These are phyloP conservation scores for Mediolabrus comicus DNA, from an alignment of 108 stramenopile species.

Conservation along the genomic window DNA sequence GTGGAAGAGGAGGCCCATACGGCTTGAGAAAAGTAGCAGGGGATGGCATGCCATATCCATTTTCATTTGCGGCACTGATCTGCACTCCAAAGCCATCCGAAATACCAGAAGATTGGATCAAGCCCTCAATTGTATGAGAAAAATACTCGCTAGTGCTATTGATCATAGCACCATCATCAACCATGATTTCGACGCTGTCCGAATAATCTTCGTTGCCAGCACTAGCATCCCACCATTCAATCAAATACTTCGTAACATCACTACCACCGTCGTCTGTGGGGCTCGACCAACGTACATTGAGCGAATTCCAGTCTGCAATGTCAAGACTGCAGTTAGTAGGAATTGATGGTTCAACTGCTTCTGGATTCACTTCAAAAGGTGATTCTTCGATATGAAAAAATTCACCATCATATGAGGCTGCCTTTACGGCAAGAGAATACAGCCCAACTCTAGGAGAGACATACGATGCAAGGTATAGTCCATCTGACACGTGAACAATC, in stretches of 20 bases:
- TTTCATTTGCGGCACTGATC: slow-evolving; percentile 52
- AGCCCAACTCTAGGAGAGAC: slow-evolving; percentile 54
- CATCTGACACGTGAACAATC: slow-evolving; percentile 34
- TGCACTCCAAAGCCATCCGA: slow-evolving; percentile 57
- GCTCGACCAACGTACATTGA: slow-evolving; percentile 51
- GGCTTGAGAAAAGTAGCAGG: slow-evolving; percentile 53
- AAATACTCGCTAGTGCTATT: slow-evolving; percentile 11
- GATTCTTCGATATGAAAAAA: slow-evolving; percentile 64
- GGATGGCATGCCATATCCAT: slow-evolving; percentile 53
- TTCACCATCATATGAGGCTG: slow-evolving; percentile 53
- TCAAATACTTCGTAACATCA: slow-evolving; percentile 51
- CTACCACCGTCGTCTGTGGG: slow-evolving; percentile 73
- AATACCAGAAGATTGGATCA: slow-evolving; percentile 49
- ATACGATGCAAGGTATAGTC: slow-evolving; percentile 57
- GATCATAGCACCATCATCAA: background rate
- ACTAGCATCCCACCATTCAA: slow-evolving; percentile 56
- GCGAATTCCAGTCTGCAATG: slow-evolving; percentile 47
- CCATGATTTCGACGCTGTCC: slow-evolving; percentile 1
- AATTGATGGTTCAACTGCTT: slow-evolving; percentile 50
- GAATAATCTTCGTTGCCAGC: too few relatives aligned
- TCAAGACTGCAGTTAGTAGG: slow-evolving; percentile 43
- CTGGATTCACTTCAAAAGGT: slow-evolving; percentile 48
- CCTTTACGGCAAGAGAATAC: slow-evolving; percentile 52
- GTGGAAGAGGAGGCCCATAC: slow-evolving; percentile 44
- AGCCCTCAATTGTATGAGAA: slow-evolving; percentile 42